These are phyloP conservation scores for Fusarium siculi DNA, from an alignment of 2,329 filamentous ascomycete species.

Conservation along the genomic window DNA sequence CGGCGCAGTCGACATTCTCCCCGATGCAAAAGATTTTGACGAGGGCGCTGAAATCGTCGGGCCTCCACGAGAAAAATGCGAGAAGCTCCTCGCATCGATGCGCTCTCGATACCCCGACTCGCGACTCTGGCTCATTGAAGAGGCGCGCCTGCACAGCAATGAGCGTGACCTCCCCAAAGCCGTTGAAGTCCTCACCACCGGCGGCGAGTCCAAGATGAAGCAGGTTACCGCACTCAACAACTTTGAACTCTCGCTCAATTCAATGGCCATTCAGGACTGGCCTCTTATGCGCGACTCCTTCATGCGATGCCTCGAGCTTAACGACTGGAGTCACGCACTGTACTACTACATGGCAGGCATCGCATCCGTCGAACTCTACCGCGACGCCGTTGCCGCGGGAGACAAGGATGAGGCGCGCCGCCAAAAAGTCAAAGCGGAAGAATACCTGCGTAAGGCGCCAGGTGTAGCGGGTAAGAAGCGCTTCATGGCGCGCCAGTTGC, in stretches of 20 bases:
- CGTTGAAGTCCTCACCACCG: constrained; percentile 70
- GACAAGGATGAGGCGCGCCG: constrained; percentile 59
- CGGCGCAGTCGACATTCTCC: constrained; percentile 88
- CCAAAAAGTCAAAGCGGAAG: constrained; percentile 73
- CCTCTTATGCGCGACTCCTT: constrained; percentile 79
- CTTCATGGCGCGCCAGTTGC: constrained; percentile 89
- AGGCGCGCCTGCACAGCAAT: constrained; percentile 79
- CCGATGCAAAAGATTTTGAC: constrained; percentile 64
- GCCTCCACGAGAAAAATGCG: constrained; percentile 77
- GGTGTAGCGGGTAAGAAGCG: constrained; percentile 83
- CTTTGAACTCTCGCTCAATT: constrained; percentile 84
- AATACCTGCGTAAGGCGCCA: constrained; percentile 77
- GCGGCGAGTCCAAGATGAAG: constrained; percentile 77
- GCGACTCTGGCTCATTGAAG: constrained; percentile 87
- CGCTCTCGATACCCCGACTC: constrained; percentile 81
- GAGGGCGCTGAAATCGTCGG: constrained; percentile 70
- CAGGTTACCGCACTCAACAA: constrained; percentile 86
- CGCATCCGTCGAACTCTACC: constrained; percentile 84
- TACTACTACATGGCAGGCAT: constrained; percentile 90
- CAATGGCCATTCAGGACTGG: constrained; percentile 84
- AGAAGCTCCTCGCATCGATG: constrained; percentile 77
- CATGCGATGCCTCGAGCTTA: constrained; percentile 78
- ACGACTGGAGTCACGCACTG: constrained; percentile 89
- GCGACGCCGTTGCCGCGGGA: constrained; percentile 60
- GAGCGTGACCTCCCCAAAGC: constrained; percentile 74